These are phyloP conservation scores for Daldinia eschscholtzii DNA, from an alignment of 2,329 filamentous ascomycete genomes.

Conservation along the genomic window DNA sequence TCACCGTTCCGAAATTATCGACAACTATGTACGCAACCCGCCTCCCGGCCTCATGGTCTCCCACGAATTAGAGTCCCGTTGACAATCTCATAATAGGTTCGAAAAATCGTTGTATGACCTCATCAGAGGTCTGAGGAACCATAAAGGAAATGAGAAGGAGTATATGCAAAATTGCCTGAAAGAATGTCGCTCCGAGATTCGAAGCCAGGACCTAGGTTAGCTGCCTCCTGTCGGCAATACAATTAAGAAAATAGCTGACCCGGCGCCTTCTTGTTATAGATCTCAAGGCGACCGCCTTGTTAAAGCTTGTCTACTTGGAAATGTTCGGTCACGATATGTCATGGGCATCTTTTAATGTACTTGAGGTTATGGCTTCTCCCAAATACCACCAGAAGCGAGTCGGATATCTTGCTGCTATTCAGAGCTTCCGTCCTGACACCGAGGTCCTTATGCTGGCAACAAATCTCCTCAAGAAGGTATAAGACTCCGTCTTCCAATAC, in stretches of 20 bases:
- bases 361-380: slow-evolving; percentile 97
- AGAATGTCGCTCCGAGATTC: slow-evolving; percentile 95
- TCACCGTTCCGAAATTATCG: slow-evolving; percentile 29
- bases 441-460: slow-evolving; percentile 98
- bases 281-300: slow-evolving; percentile 92
- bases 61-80: slow-evolving; percentile 38
- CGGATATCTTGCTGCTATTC: slow-evolving; percentile 93
- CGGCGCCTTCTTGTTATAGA: slow-evolving; percentile 63
- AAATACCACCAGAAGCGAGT: slow-evolving; percentile 97
- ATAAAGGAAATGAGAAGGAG: slow-evolving; percentile 94
- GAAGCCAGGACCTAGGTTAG: slow-evolving; percentile 90
- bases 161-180: slow-evolving; percentile 94
- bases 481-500: slow-evolving; percentile 11
- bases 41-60: neutral
- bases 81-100: slow-evolving; percentile 75
- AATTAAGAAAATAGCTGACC: slow-evolving; percentile 32
- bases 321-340: slow-evolving; percentile 99
- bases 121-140: slow-evolving; percentile 93
- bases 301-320: slow-evolving; percentile 97
- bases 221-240: slow-evolving; percentile 39
- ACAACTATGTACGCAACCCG: slow-evolving; percentile 48
- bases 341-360: slow-evolving; percentile 97
- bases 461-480: slow-evolving; percentile 92
- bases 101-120: slow-evolving; percentile 99
- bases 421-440: slow-evolving; percentile 95